A percentile compares a stretch with the other conserved stretches of the same genome.
phyloP scores from a whole-genome alignment of 164 flowering plant species.

The Magnolia kwangsiensis region DNA sequence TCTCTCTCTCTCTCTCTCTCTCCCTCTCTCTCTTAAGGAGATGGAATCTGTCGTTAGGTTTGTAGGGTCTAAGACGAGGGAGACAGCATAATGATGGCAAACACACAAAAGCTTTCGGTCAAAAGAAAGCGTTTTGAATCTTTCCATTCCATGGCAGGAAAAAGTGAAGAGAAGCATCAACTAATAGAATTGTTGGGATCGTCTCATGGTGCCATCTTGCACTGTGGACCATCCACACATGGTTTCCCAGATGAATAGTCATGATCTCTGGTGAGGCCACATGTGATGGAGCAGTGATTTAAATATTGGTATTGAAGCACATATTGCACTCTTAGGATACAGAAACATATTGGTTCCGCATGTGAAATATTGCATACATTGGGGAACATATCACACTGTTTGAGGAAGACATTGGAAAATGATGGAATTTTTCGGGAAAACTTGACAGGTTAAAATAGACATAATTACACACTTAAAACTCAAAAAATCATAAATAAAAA shows the following conservation, averaged over 20 bases:
- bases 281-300: too few relatives aligned
- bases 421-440: too few relatives aligned
- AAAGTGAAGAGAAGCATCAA: neutral
- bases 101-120: neutral
- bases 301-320: too few relatives aligned
- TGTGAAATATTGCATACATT: too few relatives aligned
- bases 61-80: neutral
- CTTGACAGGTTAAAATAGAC: too few relatives aligned
- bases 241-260: neutral
- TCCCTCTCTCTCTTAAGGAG: neutral
- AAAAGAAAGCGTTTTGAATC: neutral
- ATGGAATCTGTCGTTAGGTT: neutral
- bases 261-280: neutral
- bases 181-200: neutral
- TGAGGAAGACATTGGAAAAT: too few relatives aligned
- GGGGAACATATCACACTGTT: too few relatives aligned
- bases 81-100: slow-evolving; percentile 1
- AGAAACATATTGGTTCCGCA: too few relatives aligned
- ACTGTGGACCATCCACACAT: too few relatives aligned
- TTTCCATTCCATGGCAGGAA: neutral
- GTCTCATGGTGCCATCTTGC: neutral
- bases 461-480: too few relatives aligned
- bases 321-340: too few relatives aligned
- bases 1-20: neutral
- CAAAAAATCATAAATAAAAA: too few relatives aligned